Conservation (phyloP, 257 asterid genomes). For the Marsdenia floribunda region DNA sequence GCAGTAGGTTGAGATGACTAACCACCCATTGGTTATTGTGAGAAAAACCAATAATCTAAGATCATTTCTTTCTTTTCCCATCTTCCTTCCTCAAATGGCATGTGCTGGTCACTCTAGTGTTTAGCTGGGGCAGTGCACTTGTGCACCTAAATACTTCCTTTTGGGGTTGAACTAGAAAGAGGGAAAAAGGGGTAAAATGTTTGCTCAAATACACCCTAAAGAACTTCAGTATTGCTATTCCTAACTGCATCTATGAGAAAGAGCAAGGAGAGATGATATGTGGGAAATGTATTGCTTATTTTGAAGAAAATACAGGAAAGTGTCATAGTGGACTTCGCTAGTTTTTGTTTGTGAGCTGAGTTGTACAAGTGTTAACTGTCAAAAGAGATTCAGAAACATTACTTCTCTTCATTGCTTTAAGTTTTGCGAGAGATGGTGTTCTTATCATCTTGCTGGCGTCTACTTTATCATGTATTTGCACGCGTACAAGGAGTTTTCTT, state of each 20-base stretch:
- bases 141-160: no score
- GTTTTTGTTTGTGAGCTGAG: background rate
- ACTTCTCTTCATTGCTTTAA: no score
- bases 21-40: background rate
- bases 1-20: background rate
- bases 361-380: background rate
- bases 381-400: background rate
- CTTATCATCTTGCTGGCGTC: background rate
- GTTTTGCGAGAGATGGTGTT: background rate
- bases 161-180: no score
- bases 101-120: no score
- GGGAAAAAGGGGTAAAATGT: no score
- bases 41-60: background rate
- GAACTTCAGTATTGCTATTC: no score
- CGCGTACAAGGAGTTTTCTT: background rate
- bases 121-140: no score
- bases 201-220: no score
- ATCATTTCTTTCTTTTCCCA: no score
- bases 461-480: background rate
- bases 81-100: no score
- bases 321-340: background rate
- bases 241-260: background rate
- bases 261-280: background rate
- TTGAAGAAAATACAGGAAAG: background rate
- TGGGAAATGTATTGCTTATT: background rate